Base-by-base conservation (phyloP, 441 rosid genomes). In the Pelargonium exstipulatum region DNA sequence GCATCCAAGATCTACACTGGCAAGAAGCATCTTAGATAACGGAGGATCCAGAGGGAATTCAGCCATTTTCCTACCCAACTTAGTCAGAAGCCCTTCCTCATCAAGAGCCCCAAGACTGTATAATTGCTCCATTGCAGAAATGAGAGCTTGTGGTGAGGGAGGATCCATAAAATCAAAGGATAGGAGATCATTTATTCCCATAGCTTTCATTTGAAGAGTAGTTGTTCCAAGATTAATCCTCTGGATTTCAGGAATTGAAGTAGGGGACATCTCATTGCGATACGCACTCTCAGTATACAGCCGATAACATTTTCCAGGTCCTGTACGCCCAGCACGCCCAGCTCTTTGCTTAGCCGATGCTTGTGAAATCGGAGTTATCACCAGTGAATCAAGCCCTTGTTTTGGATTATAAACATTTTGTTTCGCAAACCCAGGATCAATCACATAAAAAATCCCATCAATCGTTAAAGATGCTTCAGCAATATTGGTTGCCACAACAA, bases 21-120 rank as follows among this genome's bases (percentile, higher is more conserved):
- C 97, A 35, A 91, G 84, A 71, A 91, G 82, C 97, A 89, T 91
- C 82, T 91, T 91, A 0, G 91, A 91, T n/a, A 91, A 73, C 1
- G 95, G 97, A 0, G 97, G 97, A 0, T 91, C 95, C 61, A 91
- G 78, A 77, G 97, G 97, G 79, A 91, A 91, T 77, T 91, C 97
- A 0, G 95, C 95, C 97, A 91, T 91, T 81, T 91, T 89, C 74
- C 89, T 86, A 55, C 95, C 97, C 69, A 91, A 79, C 79, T 89
- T 89, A 26, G 93, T 91, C 72, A 89, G 82, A 74, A 91, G 87
- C 3, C 95, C 97, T 75, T 91, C 97, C 74, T 91, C 95, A 62
- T 91, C 97, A 42, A 91, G 78, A 45, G 93, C 97, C 74, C 97
- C 97, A 53, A 89, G 73, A 64, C 97, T 87, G 77, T 84, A 91